Evolutionary conservation across 2,329 filamentous ascomycete genomes (phyloP).

Genomic region (Magnaporthiopsis rhizophila): DNA sequence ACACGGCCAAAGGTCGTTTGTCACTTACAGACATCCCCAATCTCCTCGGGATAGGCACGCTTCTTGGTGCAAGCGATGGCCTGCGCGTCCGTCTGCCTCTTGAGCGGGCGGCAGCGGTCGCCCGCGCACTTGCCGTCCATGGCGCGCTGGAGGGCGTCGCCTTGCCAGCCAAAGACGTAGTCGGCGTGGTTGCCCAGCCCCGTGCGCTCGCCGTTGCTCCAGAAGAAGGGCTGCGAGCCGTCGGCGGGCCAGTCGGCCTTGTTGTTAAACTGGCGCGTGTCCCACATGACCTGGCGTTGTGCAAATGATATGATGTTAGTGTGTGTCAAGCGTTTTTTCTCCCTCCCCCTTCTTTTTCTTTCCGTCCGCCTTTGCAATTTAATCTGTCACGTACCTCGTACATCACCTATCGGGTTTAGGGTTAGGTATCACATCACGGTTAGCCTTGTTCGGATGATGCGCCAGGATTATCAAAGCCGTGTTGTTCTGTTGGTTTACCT

Average conservation of each 20-base stretch:
- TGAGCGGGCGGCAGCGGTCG: constrained; percentile 15
- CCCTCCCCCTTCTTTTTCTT: constrained; percentile 5
- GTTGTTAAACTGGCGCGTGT: constrained; percentile 23
- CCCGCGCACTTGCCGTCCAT: constrained; percentile 16
- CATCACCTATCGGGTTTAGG: too few species aligned
- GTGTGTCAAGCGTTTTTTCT: neutral
- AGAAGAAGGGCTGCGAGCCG: constrained; percentile 23
- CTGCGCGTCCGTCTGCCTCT: constrained; percentile 15
- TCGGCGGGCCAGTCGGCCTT: constrained; percentile 26
- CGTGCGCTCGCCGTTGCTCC: constrained; percentile 16
- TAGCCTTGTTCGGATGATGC: too few species aligned
- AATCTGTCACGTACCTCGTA: too few species aligned
- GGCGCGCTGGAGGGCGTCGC: constrained; percentile 14
- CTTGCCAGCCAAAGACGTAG: constrained; percentile 18
- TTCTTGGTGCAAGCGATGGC: constrained; percentile 16
- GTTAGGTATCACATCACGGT: too few species aligned
- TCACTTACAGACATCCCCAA: constrained; percentile 12
- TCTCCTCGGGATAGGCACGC: constrained; percentile 15
- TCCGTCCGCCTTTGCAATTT: too few species aligned
- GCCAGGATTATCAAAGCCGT: too few species aligned
- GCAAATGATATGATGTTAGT: too few species aligned
- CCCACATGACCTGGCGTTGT: constrained; percentile 10
- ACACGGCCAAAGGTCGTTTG: neutral
- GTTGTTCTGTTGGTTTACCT: constrained; percentile 10
- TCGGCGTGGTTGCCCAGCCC: constrained; percentile 18